Evolutionary conservation across 2,329 filamentous ascomycete genomes (phyloP).

Genomic region (Cercospora berteroae): DNA sequence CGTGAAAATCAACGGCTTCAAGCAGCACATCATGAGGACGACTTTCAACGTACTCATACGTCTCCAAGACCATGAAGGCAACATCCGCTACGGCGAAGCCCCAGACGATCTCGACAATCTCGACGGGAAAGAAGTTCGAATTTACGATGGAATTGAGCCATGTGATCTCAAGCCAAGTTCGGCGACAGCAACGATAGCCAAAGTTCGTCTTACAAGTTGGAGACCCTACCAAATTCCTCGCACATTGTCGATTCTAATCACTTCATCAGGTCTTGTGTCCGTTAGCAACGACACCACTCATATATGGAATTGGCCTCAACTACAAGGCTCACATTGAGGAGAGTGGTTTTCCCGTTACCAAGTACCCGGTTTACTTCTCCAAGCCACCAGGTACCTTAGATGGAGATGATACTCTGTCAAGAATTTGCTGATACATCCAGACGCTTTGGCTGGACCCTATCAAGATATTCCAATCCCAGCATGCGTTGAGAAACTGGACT

Average conservation of each 20-base stretch:
- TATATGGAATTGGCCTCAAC: conserved; percentile 54
- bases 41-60: neutral
- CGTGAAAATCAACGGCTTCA: neutral
- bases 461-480: neutral
- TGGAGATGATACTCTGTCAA: neutral
- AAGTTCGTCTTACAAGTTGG: neutral
- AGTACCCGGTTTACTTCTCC: neutral
- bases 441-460: neutral
- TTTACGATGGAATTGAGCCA: neutral
- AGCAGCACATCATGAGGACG: neutral
- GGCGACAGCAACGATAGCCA: neutral
- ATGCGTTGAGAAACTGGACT: conserved; percentile 60
- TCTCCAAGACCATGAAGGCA: neutral
- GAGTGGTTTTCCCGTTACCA: neutral
- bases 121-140: neutral
- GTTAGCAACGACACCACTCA: neutral
- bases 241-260: too few relatives aligned
- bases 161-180: neutral
- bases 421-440: neutral
- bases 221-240: too few relatives aligned
- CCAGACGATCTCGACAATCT: neutral
- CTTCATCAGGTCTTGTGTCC: neutral
- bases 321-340: conserved; percentile 53
- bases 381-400: neutral
- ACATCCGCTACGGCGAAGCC: neutral